A percentile compares a stretch with the other conserved stretches of the same genome.
Evolutionary conservation across 2,329 filamentous ascomycete genomes (phyloP).

Genomic region (Aspergillus sp.): DNA sequence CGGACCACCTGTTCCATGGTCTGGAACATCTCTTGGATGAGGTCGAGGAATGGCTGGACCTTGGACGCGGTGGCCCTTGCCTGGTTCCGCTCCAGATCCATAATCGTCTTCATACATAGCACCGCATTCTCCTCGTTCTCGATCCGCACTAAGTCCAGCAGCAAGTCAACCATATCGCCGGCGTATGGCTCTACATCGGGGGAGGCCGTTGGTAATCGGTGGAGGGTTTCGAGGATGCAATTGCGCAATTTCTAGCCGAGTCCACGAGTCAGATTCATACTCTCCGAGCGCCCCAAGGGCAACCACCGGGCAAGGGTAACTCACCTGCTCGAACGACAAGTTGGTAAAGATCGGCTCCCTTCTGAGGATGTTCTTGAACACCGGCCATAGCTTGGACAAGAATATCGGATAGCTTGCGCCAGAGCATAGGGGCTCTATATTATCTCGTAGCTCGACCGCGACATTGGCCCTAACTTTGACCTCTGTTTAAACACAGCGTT

Average conservation of each 20-base stretch:
- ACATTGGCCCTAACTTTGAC: conserved; percentile 70
- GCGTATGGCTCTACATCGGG: conserved; percentile 83
- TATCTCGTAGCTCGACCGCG: conserved; percentile 80
- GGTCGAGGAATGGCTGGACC: conserved; percentile 78
- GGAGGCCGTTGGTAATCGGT: conserved; percentile 68
- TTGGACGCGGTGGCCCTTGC: conserved; percentile 69
- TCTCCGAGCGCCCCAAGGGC: conserved; percentile 1
- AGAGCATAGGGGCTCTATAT: conserved; percentile 72
- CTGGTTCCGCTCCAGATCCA: conserved; percentile 92
- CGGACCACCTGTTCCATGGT: conserved; percentile 90
- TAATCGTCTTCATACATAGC: conserved; percentile 95
- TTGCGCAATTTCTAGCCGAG: conserved; percentile 68
- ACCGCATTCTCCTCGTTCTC: conserved; percentile 99
- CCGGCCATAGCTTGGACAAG: conserved; percentile 76
- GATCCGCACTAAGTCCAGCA: conserved; percentile 76
- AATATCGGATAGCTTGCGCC: conserved; percentile 70
- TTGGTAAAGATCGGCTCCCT: conserved; percentile 86
- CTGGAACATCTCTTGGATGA: conserved; percentile 94
- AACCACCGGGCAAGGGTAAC: conserved; percentile 16
- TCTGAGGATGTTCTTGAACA: conserved; percentile 76
- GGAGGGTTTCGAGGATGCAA: conserved; percentile 86
- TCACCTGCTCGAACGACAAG: conserved; percentile 77
- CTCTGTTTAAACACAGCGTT: conserved; percentile 45
- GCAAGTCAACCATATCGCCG: conserved; percentile 75
- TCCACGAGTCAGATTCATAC: conserved; percentile 2